Conservation (phyloP, 345 rosid genomes). For the Diplotaxis tenuifolia region DNA sequence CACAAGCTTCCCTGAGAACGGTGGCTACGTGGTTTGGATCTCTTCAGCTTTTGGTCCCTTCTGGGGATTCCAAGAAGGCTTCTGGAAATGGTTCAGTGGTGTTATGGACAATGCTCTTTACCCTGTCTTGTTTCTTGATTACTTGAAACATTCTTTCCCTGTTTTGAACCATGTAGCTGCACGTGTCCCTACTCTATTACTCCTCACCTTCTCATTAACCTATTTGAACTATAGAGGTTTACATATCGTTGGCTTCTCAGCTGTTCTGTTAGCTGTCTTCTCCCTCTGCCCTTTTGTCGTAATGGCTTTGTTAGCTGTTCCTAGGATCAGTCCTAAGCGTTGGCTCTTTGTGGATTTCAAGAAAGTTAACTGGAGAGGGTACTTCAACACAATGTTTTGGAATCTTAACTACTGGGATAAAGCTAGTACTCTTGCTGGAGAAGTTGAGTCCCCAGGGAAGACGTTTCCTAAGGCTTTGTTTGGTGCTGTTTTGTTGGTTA, state of each 20-base stretch:
- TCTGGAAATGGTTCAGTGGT: conserved; percentile 97
- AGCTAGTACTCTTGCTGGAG: conserved; percentile 93
- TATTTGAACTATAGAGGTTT: conserved; percentile 86
- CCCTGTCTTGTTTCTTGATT: conserved; percentile 87
- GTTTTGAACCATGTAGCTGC: conserved; percentile 55
- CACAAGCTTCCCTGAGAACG: conserved; percentile 90
- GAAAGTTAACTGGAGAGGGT: conserved; percentile 81
- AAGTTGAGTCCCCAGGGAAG: conserved; percentile 74
- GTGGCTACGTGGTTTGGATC: conserved; percentile 88
- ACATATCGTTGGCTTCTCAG: conserved; percentile 81
- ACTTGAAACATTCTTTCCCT: conserved; percentile 83
- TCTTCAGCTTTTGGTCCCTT: conserved; percentile 89
- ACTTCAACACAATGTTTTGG: conserved; percentile 93
- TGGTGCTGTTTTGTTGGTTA: conserved; percentile 76
- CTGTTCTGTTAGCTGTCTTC: conserved; percentile 66
- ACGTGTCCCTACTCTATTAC: conserved; percentile 75
- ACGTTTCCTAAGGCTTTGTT: conserved; percentile 87
- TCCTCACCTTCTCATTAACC: conserved; percentile 67
- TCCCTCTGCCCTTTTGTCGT: conserved; percentile 77
- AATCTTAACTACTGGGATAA: conserved; percentile 93
- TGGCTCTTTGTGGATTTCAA: conserved; percentile 68
- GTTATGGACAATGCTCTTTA: conserved; percentile 94
- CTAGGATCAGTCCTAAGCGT: conserved; percentile 57
- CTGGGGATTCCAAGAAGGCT: conserved; percentile 96
- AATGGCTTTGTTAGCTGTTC: conserved; percentile 64